Percentiles rank a stretch among this genome's conserved stretches.
Conservation (phyloP, 2,329 filamentous ascomycete genomes). For the Fusarium paranaense region DNA sequence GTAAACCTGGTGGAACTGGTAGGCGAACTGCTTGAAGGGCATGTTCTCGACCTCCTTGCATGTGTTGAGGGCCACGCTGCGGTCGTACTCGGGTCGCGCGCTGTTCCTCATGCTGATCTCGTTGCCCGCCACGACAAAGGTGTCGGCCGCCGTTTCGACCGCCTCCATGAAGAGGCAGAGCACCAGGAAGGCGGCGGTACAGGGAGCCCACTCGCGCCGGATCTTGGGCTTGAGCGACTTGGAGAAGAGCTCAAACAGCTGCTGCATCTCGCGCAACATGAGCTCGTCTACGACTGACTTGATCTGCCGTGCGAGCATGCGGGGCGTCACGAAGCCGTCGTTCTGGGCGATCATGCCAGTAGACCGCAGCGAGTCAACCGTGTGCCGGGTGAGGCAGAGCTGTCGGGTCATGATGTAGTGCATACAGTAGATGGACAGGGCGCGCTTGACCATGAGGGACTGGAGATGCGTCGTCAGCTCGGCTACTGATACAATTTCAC, state of each 20-base stretch:
- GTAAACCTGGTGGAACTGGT: constrained; percentile 70
- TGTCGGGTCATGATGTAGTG: constrained; percentile 69
- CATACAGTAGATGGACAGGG: constrained; percentile 66
- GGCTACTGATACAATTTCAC: constrained; percentile 14
- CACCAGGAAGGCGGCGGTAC: constrained; percentile 66
- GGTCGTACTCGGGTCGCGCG: constrained; percentile 52
- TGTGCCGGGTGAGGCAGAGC: constrained; percentile 61
- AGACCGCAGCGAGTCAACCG: constrained; percentile 55
- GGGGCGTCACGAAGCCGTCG: constrained; percentile 60
- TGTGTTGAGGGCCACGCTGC: constrained; percentile 58
- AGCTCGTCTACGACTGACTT: constrained; percentile 68
- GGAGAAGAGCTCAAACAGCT: constrained; percentile 65
- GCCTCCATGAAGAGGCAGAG: constrained; percentile 70
- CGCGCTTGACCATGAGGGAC: constrained; percentile 63
- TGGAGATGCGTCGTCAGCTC: constrained; percentile 39
- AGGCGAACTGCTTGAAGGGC: constrained; percentile 70
- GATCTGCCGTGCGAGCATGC: constrained; percentile 67
- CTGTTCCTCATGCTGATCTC: constrained; percentile 59
- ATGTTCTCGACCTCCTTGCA: constrained; percentile 67
- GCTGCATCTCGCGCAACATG: constrained; percentile 62
- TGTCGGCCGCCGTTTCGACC: constrained; percentile 65
- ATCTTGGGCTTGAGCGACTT: constrained; percentile 66
- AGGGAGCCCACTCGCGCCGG: constrained; percentile 66
- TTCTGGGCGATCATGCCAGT: constrained; percentile 59
- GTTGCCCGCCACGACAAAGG: constrained; percentile 63